Evolutionary conservation across 83 land plant genomes (phyloP).

Genomic region (Picea abies): DNA sequence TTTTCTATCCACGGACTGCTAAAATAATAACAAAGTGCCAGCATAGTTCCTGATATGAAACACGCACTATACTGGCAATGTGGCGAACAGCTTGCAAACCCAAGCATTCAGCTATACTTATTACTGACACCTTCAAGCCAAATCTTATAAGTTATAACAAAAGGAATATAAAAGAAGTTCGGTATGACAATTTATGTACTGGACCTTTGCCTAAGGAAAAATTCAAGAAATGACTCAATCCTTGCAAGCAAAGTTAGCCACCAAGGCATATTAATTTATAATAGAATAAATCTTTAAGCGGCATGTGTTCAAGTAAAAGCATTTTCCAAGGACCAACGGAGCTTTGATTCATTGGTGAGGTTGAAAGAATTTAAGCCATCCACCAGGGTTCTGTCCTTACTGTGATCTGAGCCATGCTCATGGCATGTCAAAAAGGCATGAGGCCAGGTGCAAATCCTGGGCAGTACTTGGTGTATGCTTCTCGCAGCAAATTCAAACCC

Average conservation of each 20-base stretch:
- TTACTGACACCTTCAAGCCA: not conserved
- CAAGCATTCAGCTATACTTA: not conserved
- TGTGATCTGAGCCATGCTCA: too few species aligned
- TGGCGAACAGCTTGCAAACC: not conserved
- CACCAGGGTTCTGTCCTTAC: too few species aligned
- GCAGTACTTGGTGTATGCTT: too few species aligned
- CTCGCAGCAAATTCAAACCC: too few species aligned
- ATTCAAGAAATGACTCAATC: not conserved
- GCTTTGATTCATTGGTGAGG: too few species aligned
- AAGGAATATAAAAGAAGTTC: not conserved
- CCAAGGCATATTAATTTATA: not conserved
- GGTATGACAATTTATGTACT: too few species aligned
- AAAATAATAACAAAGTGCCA: not conserved
- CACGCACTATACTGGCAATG: not conserved
- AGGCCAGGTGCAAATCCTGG: too few species aligned
- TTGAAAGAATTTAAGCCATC: too few species aligned
- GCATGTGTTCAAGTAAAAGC: too few species aligned
- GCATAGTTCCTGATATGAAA: not conserved
- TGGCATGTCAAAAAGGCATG: too few species aligned
- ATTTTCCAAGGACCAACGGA: too few species aligned
- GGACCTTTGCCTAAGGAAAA: too few species aligned
- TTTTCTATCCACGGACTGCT: not conserved
- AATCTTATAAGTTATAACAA: not conserved
- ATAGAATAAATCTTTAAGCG: not conserved
- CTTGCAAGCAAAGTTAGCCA: not conserved